Evolutionary conservation across 2,329 filamentous ascomycete genomes (phyloP).

Genomic region (Fusarium verrucosum): DNA sequence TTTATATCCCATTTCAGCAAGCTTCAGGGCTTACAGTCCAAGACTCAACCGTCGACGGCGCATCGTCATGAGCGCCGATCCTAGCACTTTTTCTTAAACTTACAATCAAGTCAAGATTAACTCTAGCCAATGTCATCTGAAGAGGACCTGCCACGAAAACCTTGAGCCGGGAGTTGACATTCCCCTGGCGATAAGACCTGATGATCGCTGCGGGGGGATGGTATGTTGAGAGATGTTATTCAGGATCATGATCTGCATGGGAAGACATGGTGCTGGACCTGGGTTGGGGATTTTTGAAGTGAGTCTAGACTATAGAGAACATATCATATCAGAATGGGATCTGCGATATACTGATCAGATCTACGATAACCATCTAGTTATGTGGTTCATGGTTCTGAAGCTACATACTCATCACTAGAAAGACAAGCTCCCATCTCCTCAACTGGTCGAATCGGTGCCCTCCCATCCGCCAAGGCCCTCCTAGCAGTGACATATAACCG

Average conservation of each 20-base stretch:
- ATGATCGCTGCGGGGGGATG: neutral
- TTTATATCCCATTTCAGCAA: slow-evolving; percentile 3
- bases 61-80: slow-evolving; percentile 1
- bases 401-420: neutral
- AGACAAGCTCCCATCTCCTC: neutral
- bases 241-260: neutral
- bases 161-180: neutral
- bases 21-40: neutral
- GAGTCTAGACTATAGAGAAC: neutral
- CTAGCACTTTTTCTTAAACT: neutral
- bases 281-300: neutral
- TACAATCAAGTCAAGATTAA: neutral
- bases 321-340: neutral
- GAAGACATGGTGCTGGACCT: neutral
- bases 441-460: neutral
- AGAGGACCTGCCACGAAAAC: neutral
- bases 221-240: no score
- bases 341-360: neutral
- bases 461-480: neutral
- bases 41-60: neutral
- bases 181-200: neutral
- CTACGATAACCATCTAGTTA: neutral
- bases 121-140: neutral
- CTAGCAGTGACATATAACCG: neutral
- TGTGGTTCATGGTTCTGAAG: neutral